Base-by-base conservation (phyloP, 2,329 filamentous ascomycete species). In the Macrophomina phaseolina region DNA sequence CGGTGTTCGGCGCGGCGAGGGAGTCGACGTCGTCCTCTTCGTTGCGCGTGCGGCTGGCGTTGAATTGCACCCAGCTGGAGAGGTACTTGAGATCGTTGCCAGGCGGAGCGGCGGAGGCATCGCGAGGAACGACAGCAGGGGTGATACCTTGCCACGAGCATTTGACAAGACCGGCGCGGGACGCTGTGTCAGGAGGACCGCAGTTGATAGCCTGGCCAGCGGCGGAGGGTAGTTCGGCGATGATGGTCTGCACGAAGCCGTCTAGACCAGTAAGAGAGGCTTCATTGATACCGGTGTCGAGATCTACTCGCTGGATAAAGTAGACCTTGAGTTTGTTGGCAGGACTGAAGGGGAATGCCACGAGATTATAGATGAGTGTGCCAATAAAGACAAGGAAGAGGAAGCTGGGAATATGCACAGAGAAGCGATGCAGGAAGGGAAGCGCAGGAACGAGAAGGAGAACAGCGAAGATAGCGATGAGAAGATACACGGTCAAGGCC, bases 371-470 rank as follows among this genome's bases (percentile, higher is more conserved):
- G 66, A 94, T 85, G 34, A 96, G 80, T 1, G 93, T 96, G 36
- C 85, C 91, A 30, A 87, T 74, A 68, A 93, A 92, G 8, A 97
- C 81, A 12, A 90, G 75, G 34, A 96, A 83, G 16, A 97, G 78
- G 72, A 97, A 89, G 0, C 90, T 81, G 0, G 95, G 94, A 4
- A 98, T 77, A 68, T 97, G 93, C 75, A 91, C 91, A 1, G 90
- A 92, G 69, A 95, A 88, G 51, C 94, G 90, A 76, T 98, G 94
- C 48, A 97, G 84, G 75, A 97, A 97, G 0, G 95, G 95, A 0
- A 89, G 86, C 2, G 93, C 77, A 0, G 95, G 95, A 0, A 92
- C 81, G 18, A 97, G 80, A 0, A 97, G 75, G 1, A 97, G 75
- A 0, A 92, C 86, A 12, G 89, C 89, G 69, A 94, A 84, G 6